Conservation (phyloP, 768 basidiomycete genomes). For the Tulasnella sp. region DNA sequence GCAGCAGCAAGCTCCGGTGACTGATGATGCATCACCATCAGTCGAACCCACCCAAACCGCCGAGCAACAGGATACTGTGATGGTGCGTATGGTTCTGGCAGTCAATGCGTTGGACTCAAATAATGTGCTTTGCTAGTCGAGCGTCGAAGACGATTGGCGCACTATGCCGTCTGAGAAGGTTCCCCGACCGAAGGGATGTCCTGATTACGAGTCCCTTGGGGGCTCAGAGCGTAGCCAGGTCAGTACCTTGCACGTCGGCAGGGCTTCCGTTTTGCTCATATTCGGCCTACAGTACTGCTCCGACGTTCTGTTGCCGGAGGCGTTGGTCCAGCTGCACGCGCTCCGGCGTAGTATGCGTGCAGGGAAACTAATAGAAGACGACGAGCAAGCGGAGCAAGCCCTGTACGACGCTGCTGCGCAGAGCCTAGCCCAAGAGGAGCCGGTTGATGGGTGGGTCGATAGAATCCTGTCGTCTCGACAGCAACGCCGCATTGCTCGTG, state of each 20-base stretch:
- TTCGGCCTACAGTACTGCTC: conserved; percentile 4
- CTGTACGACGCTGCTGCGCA: neutral
- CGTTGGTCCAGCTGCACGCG: conserved; percentile 4
- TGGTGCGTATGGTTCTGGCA: neutral
- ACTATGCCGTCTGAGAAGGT: neutral
- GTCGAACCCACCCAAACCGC: neutral
- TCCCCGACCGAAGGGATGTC: neutral
- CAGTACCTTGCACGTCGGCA: neutral
- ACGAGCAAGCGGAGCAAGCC: neutral
- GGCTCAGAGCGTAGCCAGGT: conserved; percentile 13
- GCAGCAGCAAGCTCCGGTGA: neutral
- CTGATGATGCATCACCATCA: neutral
- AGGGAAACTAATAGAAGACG: neutral
- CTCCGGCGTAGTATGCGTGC: neutral
- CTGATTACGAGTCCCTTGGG: neutral
- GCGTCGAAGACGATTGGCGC: neutral
- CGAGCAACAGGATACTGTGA: neutral
- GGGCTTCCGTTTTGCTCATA: neutral
- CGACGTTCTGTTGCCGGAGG: conserved; percentile 13
- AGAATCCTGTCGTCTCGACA: neutral
- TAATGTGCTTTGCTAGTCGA: neutral
- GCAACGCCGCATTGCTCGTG: conserved; percentile 2
- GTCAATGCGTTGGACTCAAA: neutral
- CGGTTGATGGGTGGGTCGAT: conserved; percentile 8
- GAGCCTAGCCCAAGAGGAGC: neutral